Base-by-base conservation (phyloP, 495 filamentous ascomycete genomes). In the Aspergillus leporis region DNA sequence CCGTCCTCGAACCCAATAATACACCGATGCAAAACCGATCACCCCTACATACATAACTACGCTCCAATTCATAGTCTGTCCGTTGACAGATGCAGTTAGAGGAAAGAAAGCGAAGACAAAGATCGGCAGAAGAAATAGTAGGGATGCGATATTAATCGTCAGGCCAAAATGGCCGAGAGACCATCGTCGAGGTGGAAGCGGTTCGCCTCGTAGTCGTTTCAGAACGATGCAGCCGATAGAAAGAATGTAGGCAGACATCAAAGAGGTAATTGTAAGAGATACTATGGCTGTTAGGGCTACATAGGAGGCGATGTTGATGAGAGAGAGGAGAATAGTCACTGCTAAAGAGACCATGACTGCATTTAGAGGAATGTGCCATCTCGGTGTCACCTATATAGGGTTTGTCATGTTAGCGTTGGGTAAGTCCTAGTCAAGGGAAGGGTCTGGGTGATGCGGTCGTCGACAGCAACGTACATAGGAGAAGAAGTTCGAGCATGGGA, bases 21-120 rank as follows among this genome's bases (percentile, higher is more conserved):
- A 83, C 0, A 65, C 48, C 31, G 75, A 74, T 21, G 80, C 78
- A 55, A 80, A 78, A 8, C 69, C 47, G 36, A 79, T 69, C 49
- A 80, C 69, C 7, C 72, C 77, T 28, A 72, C 70, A 51, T 78
- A 82, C 69, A 82, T 78, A 1, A 73, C 71, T 51, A 75, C 64
- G 40, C 76, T 76, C 74, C 78, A 82, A 51, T 83, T 83, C 78
- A 82, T 81, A 0, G 62, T 75, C 48, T 67, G 63, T 7, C 61
- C 32, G 18, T 66, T 74, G 3, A 81, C 73, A n/a, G 74, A 64
- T 14, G 76, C 72, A 1, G 59, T 64, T 16, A 76, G 57, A 0
- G 83, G 82, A 62, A 83, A 85, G 64, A 83, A 83, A 0, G 75
- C 70, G 64, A 85, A 83, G 18, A 83, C 65, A 58, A 83, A 84